Conservation (phyloP, 345 rosid genomes). For the Trapa incisa region DNA sequence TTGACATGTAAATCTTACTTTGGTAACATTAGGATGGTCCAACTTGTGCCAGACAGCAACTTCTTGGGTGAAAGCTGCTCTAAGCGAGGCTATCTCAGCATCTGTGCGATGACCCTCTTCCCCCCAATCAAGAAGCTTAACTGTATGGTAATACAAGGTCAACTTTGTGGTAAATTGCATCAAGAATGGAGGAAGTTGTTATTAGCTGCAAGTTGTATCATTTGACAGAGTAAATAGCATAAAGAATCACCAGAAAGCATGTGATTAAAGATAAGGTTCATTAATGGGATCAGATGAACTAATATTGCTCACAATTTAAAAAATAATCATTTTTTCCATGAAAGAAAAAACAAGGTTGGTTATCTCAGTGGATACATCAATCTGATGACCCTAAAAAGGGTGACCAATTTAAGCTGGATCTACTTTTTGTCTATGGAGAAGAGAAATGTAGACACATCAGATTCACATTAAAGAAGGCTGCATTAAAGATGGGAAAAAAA, state of each 20-base stretch:
- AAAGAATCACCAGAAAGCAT: neutral
- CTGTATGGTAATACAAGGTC: too few relatives aligned
- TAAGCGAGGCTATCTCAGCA: too few relatives aligned
- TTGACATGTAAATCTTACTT: too few relatives aligned
- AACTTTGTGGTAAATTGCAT: neutral
- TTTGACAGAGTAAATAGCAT: neutral
- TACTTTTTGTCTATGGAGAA: constrained; percentile 14
- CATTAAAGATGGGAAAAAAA: constrained; percentile 24
- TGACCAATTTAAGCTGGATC: constrained; percentile 8
- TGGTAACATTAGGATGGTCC: too few relatives aligned
- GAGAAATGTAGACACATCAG: constrained; percentile 9
- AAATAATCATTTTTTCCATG: neutral
- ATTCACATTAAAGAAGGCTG: constrained; percentile 17
- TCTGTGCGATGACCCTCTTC: too few relatives aligned
- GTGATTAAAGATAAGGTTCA: constrained; percentile 4
- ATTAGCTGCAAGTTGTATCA: neutral
- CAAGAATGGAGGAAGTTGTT: neutral
- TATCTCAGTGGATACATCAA: neutral
- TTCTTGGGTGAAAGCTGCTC: too few relatives aligned
- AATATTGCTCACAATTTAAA: neutral
- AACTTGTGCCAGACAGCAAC: too few relatives aligned
- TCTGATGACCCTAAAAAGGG: neutral
- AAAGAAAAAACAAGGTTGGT: neutral
- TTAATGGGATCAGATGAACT: neutral
- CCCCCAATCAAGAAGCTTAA: too few relatives aligned